Evolutionary conservation across 306 rosid species (phyloP), one percentile per base, ranked within the genome.

Genomic region (Arachis stenosperma): DNA sequence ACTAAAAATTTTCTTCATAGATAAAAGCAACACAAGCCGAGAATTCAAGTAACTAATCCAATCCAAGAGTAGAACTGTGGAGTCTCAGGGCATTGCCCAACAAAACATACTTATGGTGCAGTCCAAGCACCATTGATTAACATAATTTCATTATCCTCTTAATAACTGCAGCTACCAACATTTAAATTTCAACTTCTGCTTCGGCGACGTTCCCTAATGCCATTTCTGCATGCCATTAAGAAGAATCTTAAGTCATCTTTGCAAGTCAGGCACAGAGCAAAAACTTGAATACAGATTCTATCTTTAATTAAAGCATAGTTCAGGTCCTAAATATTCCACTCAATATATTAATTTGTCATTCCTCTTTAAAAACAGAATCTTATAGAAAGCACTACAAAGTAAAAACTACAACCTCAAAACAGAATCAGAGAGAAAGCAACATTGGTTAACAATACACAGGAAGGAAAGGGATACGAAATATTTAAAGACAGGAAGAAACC

Each of bases 131-230:
- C 86, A 77, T 76, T 73, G 70, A 75, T 77, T 78, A 78, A 90
- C 82, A 80, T 80, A 84, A 84, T 78, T 77, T 69, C 83, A 85
- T 84, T 76, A 77, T 81, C 84, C 84, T 80, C 87, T 75, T 63
- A 76, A 74, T 75, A 75, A 57, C 58, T 71, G 79, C 72, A 60
- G 69, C 42, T 65, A 65, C 69, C 44, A 56, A 62, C 72, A 60
- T 73, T 9, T 42, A 47, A 46, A 67, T 80, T 69, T 91, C 78
- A 94, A 78, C 99, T 94, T 80, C 97, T 90, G 91, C 97, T 91
- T 15, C 97, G 70, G 81, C 89, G 96, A 0, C 97, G 90, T 33
- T 94, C 99, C 87, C 89, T 91, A 56, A 90, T 54, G 42, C 97
- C 97, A 80, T 91, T 94, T 69, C 99, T 94, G 93, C 81, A 91